Conservation (phyloP, 2,329 filamentous ascomycete genomes). For the Aureobasidium sp. region DNA sequence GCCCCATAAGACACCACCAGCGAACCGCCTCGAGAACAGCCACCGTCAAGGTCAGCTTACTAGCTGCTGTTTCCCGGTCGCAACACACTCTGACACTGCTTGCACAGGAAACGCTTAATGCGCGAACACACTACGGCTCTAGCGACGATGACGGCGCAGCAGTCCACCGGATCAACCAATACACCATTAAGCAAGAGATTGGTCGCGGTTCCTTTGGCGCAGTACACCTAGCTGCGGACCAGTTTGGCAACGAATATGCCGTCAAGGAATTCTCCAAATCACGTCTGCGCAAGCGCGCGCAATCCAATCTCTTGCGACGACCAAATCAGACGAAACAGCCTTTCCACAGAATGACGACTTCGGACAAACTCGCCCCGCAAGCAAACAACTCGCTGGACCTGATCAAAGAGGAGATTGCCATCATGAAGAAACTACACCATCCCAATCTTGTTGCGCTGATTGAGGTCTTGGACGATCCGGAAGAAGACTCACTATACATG, state of each 20-base stretch:
- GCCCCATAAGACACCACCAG: slow-evolving; percentile 57
- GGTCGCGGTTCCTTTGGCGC: slow-evolving; percentile 93
- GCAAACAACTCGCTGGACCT: slow-evolving; percentile 69
- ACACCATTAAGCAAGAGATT: slow-evolving; percentile 88
- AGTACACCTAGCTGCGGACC: slow-evolving; percentile 82
- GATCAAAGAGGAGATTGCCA: slow-evolving; percentile 92
- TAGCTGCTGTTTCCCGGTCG: not conserved
- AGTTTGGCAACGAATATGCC: slow-evolving; percentile 88
- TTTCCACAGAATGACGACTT: slow-evolving; percentile 51
- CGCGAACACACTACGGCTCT: slow-evolving; percentile 75
- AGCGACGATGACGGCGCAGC: slow-evolving; percentile 74
- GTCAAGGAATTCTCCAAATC: slow-evolving; percentile 97
- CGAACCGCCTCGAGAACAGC: slow-evolving; percentile 52
- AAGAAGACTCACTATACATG: slow-evolving; percentile 96
- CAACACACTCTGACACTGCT: not conserved
- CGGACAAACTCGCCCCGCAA: slow-evolving; percentile 42
- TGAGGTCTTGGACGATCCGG: slow-evolving; percentile 90
- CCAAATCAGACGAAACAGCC: slow-evolving; percentile 49
- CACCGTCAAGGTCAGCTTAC: slow-evolving; percentile 49
- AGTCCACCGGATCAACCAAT: slow-evolving; percentile 89
- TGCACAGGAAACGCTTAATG: slow-evolving; percentile 77
- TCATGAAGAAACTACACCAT: slow-evolving; percentile 98
- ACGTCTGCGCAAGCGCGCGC: slow-evolving; percentile 76
- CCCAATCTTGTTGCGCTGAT: slow-evolving; percentile 87
- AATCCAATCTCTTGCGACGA: slow-evolving; percentile 74